A percentile compares a stretch with the other conserved stretches of the same genome.
Evolutionary conservation across 164 flowering plant genomes (phyloP).

Genomic region (Tetrastigma voinierianum): DNA sequence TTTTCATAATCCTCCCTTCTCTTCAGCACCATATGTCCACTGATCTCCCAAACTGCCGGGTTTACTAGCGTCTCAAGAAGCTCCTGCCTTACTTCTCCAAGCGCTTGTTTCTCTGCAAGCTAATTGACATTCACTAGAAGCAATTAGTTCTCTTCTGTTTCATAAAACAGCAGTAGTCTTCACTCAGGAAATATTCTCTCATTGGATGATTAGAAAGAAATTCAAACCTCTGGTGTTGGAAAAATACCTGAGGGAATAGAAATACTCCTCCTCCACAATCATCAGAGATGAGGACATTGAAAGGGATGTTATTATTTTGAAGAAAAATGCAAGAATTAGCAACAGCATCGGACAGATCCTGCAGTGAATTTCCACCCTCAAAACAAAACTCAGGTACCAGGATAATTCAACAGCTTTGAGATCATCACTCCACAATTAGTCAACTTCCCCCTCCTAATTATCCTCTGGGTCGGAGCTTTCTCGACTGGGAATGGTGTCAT

Average conservation of each 20-base stretch:
- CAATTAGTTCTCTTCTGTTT: neutral
- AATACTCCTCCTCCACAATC: constrained; percentile 65
- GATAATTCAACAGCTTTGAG: constrained; percentile 60
- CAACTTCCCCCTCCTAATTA: constrained; percentile 13
- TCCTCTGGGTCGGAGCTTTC: constrained; percentile 52
- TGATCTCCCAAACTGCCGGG: constrained; percentile 91
- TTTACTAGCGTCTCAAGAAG: constrained; percentile 84
- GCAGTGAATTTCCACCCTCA: constrained; percentile 64
- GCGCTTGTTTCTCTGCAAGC: constrained; percentile 89
- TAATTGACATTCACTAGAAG: constrained; percentile 41
- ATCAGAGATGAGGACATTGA: constrained; percentile 75
- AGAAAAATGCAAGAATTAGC: constrained; percentile 63
- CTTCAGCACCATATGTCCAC: constrained; percentile 90
- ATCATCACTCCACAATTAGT: constrained; percentile 39
- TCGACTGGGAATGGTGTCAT: constrained; percentile 66
- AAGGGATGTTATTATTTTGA: constrained; percentile 74
- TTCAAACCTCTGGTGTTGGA: neutral
- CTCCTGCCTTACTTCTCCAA: constrained; percentile 70
- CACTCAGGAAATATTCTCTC: too few relatives aligned
- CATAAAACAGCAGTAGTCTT: too few relatives aligned
- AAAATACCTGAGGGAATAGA: constrained; percentile 75
- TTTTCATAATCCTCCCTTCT: constrained; percentile 63
- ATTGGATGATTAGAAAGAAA: too few relatives aligned
- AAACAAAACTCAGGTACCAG: constrained; percentile 74
- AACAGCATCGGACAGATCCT: constrained; percentile 56